phyloP scores from a whole-genome alignment of 306 rosid species.

The Aeschynomene evenia region DNA sequence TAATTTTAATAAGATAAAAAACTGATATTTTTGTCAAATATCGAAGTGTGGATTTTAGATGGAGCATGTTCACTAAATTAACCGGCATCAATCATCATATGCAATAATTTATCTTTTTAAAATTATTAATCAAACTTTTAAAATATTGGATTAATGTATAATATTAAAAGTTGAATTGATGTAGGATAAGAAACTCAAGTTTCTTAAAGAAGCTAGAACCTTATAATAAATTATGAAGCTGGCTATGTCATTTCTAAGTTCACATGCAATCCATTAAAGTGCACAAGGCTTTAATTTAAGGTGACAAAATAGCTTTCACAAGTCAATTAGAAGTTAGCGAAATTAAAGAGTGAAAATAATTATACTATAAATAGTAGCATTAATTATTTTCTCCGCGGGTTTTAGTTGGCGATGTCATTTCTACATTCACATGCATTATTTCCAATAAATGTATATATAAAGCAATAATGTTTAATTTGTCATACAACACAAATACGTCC shows the following conservation, averaged over 20 bases:
- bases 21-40: constrained; percentile 14
- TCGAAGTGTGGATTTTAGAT: constrained; percentile 25
- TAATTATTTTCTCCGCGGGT: neutral
- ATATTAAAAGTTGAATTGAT: too few relatives aligned
- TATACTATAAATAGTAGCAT: neutral
- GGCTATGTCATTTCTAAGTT: constrained; percentile 34
- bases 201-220: constrained; percentile 29
- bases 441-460: neutral
- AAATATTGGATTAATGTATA: too few relatives aligned
- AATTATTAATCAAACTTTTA: too few relatives aligned
- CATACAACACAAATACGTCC: too few relatives aligned
- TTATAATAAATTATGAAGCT: constrained; percentile 30
- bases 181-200: constrained; percentile 22
- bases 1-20: too few relatives aligned
- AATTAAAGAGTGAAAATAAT: constrained; percentile 20
- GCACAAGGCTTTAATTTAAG: constrained; percentile 4
- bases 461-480: too few relatives aligned
- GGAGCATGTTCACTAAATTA: too few relatives aligned
- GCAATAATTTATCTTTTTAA: too few relatives aligned
- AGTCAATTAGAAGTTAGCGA: constrained; percentile 26
- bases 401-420: neutral
- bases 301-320: constrained; percentile 34
- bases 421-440: neutral
- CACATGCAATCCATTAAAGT: constrained; percentile 56
- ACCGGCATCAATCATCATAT: too few relatives aligned